Base-by-base conservation (phyloP, 2,329 filamentous ascomycete genomes). In the Sordariomycetes sp. region DNA sequence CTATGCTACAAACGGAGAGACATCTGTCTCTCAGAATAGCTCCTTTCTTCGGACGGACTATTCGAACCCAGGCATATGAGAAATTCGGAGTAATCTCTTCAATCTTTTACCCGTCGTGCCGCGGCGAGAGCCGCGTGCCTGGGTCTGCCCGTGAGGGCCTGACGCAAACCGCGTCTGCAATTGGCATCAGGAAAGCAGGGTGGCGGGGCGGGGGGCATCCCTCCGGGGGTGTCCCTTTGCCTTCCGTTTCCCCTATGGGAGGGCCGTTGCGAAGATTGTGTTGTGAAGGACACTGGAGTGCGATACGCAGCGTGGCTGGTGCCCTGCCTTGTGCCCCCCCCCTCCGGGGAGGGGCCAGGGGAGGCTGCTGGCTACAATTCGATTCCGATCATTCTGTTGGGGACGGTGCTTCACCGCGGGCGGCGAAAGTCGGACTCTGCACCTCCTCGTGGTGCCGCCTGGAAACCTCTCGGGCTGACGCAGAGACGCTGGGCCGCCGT, bases 21-120 rank as follows among this genome's bases (percentile, higher is more conserved):
- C 61, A 37, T 28, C 14, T n/a, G 64, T 64, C 65, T 68, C 68
- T 69, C 65, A 22, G 43, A 46, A 58, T 56, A 7, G 50, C 28
- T 61, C 55, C 55, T 56, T 54, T 25, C 60, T 52, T 53, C 68
- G 62, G 67, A 62, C 24, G 53, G 8, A 54, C 60, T 58, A 58
- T 64, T 76, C 51, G 25, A 34, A 53, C 18, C 24, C 22, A 24
- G 1, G 89, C 90, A 92, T 90, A 90, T 92, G 89, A 90, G 89
- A 94, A 94, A 94, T 93, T 94, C 89, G 89, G 90, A 94, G 90
- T 88, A 94, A 86, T 92, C 88, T 92, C 90, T 89, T 90, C 70
- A 64, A 58, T 61, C 68, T 69, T 58, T 18, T 40, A 43, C 50
- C 40, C 52, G 66, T 61, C 64, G 67, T 70, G 67, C 69, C 65